Evolutionary conservation across 176 grass and related monocot genomes (phyloP).

Genomic region (Phyllostachys edulis): DNA sequence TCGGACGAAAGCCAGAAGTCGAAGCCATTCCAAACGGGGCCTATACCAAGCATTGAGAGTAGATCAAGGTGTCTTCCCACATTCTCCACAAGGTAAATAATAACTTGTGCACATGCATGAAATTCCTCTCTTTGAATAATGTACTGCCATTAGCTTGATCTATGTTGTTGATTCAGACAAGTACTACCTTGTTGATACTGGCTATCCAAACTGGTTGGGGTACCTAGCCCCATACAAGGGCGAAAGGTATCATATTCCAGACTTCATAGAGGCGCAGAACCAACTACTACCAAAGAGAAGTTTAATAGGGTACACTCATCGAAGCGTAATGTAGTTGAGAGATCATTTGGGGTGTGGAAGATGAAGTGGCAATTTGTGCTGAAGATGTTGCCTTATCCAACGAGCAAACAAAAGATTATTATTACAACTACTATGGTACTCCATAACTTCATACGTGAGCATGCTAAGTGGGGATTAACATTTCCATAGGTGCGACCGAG

Average conservation of each 20-base stretch:
- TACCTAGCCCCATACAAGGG: not conserved
- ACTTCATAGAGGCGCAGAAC: not conserved
- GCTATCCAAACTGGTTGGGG: not conserved
- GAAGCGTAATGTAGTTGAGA: not conserved
- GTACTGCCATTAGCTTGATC: not conserved
- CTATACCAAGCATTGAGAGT: not conserved
- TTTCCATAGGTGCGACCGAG: not conserved
- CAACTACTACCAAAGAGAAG: not conserved
- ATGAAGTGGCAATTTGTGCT: not conserved
- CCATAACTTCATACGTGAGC: not conserved
- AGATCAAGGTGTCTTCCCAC: not conserved
- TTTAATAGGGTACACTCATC: not conserved
- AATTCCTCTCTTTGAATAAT: not conserved
- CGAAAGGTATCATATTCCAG: not conserved
- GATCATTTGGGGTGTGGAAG: not conserved
- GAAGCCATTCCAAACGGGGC: no score
- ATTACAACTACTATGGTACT: not conserved
- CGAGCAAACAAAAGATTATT: not conserved
- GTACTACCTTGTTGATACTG: not conserved
- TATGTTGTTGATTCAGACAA: not conserved
- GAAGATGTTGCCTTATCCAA: not conserved
- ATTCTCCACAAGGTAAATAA: not conserved
- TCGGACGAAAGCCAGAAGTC: no score
- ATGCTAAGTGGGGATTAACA: not conserved
- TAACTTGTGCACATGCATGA: not conserved